Base-by-base conservation (phyloP, 2,329 filamentous ascomycete genomes). In the Nigrospora sphaerica region DNA sequence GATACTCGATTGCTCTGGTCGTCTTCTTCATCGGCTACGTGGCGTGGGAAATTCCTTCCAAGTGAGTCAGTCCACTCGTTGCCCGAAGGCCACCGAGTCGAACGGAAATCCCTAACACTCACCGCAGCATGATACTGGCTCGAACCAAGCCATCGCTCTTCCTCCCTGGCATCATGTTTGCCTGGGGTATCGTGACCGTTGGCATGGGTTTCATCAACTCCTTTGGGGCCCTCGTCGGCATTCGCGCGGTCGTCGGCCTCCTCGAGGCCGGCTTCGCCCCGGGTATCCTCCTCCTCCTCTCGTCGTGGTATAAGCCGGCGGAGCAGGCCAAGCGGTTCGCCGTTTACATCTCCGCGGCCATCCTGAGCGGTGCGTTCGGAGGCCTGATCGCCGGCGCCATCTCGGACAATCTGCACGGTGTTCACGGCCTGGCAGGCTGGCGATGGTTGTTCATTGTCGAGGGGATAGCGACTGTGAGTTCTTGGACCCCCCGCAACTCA, bases 21-120 rank as follows among this genome's bases (percentile, higher is more conserved):
- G 73, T 88, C 52, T 88, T 88, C 67, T 88, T 87, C 67, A 71
- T 87, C 45, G 82, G 79, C 5, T 88, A 88, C 61, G 69, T 82
- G 1, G 60, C 85, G 31, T 84, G 82, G 54, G 82, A 86, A 56
- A 71, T 75, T 0, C 59, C 82, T 28, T 85, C 81, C 19, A 86
- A 87, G 51, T 53, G 16, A 49, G 48, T 17, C 4, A 49, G 48
- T 17, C 4, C 23, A 6, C 23, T 10, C 23, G 23, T 28, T 28
- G 23, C 6, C 5, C 7, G 23, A 28, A 28, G 10, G 10, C 23
- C 23, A 4, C 6, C 23, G 23, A 41, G 32, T n/a, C 16, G 45
- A 34, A 47, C 18, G 32, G 6, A 11, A 38, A n/a, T 7, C n/a
- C 23, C 23, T 28, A 28, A 28, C 23, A 6, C 23, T 28, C 7